Evolutionary conservation across 805 yeast genomes (phyloP).

Genomic region (Kluyveromyces nonfermentans): DNA sequence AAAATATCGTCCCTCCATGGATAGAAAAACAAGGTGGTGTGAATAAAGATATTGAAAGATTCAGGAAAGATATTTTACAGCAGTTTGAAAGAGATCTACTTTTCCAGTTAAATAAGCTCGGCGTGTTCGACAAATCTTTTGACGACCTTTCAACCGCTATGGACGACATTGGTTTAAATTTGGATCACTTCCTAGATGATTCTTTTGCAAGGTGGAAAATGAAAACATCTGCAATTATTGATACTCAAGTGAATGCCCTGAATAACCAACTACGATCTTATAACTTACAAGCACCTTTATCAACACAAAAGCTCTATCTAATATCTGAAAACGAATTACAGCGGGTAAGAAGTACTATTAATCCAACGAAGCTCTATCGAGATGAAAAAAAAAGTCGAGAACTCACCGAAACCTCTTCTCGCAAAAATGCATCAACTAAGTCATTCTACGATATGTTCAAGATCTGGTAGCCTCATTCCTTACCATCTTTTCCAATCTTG

Average conservation of each 20-base stretch:
- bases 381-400: neutral
- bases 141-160: neutral
- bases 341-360: slow-evolving; percentile 30
- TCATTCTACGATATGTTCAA: neutral
- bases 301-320: slow-evolving; percentile 50
- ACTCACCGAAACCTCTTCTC: neutral
- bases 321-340: slow-evolving; percentile 35
- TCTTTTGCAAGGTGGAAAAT: slow-evolving; percentile 31
- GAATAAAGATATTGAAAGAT: slow-evolving; percentile 35
- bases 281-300: slow-evolving; percentile 53
- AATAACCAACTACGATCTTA: slow-evolving; percentile 48
- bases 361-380: slow-evolving; percentile 9
- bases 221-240: slow-evolving; percentile 25
- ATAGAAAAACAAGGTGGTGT: slow-evolving; percentile 65
- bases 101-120: slow-evolving; percentile 3
- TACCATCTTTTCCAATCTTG: no score
- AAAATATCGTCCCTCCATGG: slow-evolving; percentile 86
- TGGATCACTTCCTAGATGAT: neutral
- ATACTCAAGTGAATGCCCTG: slow-evolving; percentile 30
- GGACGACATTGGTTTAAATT: neutral
- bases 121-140: neutral
- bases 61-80: slow-evolving; percentile 37
- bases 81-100: slow-evolving; percentile 30
- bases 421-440: neutral
- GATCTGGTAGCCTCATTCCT: slow-evolving; percentile 8